Evolutionary conservation across 305 asterid genomes (phyloP), one percentile per base, ranked within the genome.

Genomic region (Solanum hybrid): DNA sequence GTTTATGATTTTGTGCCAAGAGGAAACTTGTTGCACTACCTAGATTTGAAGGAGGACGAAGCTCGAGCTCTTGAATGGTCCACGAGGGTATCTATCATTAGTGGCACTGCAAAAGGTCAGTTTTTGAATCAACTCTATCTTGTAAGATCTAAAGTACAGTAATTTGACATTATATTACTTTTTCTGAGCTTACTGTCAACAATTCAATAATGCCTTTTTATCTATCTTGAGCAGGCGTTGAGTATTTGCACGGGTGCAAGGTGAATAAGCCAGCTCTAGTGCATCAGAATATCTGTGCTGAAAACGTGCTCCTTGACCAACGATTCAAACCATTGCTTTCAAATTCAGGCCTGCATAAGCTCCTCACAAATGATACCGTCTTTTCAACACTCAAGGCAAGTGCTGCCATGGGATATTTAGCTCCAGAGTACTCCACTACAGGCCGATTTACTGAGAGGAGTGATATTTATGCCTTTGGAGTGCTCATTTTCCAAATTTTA

Each of bases 361-460:
- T 97, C 73, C 96, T 97, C 86, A 96, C 99, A 5, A 92, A 94
- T 32, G 99, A 97, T 90, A 94, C 98, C 0, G 91, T 97, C 35
- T 97, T 94, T 93, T 95, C 99, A 6, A 78, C 97, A 6, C 98
- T 97, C 91, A 97, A 96, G 91, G 95, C 96, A 89, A 95, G 98
- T 40, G 98, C 99, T 6, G 99, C 98, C 34, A 95, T 95, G 98
- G 99, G 99, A 42, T 97, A 97, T 77, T 93, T 97, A 22, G 98
- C 99, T n/a, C 99, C 99, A 0, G 98, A 96, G 64, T 97, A 96
- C 93, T 92, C 94, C 0, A 95, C 90, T 79, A 97, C 97, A 0
- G 99, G 99, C 19, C 94, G 98, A 45, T 97, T 97, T 92, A 97
- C 99, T 1, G 94, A 96, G 92, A 95, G 95, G 88, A 97, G 98